These are phyloP conservation scores for Fennellomyces sp. DNA, from an alignment of 371 early-diverging fungal genomes.

Conservation along the genomic window DNA sequence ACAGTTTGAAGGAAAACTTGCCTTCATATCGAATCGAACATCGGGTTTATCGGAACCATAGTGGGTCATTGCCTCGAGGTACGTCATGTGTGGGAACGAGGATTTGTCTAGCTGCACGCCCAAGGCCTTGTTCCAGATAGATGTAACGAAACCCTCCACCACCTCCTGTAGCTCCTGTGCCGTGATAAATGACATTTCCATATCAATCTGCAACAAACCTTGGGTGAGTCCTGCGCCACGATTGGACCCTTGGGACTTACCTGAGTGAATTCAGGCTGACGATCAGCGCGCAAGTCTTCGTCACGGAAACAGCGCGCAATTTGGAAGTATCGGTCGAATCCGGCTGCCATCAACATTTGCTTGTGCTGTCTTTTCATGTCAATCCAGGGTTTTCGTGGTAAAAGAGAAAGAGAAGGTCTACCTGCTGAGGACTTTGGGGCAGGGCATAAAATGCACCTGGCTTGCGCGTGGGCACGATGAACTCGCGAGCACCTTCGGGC, in stretches of 20 bases:
- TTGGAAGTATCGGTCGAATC: constrained; percentile 91
- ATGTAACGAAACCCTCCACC: constrained; percentile 75
- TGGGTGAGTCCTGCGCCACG: background rate
- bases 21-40: constrained; percentile 76
- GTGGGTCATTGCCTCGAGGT: constrained; percentile 78
- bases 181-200: constrained; percentile 87
- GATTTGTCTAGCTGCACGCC: constrained; percentile 48
- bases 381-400: background rate
- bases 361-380: constrained; percentile 62
- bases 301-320: constrained; percentile 94
- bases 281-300: constrained; percentile 87
- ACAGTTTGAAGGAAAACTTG: no score
- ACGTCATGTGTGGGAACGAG: constrained; percentile 76
- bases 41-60: constrained; percentile 95
- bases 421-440: constrained; percentile 93
- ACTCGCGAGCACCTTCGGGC: constrained; percentile 94
- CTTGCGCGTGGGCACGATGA: constrained; percentile 88
- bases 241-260: constrained; percentile 23
- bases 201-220: constrained; percentile 66
- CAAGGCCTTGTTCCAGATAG: constrained; percentile 68
- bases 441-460: constrained; percentile 82
- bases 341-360: constrained; percentile 91
- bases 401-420: constrained; percentile 20
- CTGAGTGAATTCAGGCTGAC: constrained; percentile 95
- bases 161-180: constrained; percentile 71